A percentile compares a stretch with the other conserved stretches of the same genome.
Conservation (phyloP, 148 eudicot species). For the Linanthus parryae region DNA sequence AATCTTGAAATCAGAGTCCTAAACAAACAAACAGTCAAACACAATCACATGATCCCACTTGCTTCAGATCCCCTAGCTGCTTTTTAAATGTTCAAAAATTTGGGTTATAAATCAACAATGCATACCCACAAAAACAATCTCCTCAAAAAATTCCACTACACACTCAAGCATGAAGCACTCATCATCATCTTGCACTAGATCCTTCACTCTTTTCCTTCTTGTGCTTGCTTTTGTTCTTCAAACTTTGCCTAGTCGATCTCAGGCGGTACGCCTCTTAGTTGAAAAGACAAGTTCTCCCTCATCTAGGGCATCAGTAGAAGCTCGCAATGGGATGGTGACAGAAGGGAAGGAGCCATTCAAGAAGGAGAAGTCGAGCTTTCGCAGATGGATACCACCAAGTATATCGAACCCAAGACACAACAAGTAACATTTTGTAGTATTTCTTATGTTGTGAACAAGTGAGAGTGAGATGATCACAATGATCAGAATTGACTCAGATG, state of each 20-base stretch:
- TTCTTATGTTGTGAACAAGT: no score
- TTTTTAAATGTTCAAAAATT: neutral
- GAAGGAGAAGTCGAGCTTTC: slow-evolving; percentile 42
- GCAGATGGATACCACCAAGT: slow-evolving; percentile 46
- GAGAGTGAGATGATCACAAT: neutral
- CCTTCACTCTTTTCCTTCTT: slow-evolving; percentile 24
- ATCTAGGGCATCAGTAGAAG: slow-evolving; percentile 29
- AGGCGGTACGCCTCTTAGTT: slow-evolving; percentile 20
- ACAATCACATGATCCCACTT: slow-evolving; percentile 62
- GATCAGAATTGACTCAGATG: slow-evolving; percentile 14
- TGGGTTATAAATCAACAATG: slow-evolving; percentile 10
- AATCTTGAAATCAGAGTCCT: slow-evolving; percentile 14
- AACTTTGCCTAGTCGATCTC: slow-evolving; percentile 19
- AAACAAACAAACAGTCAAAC: slow-evolving; percentile 27
- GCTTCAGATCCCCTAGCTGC: slow-evolving; percentile 28
- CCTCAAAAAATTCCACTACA: slow-evolving; percentile 8
- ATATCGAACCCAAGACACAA: slow-evolving; percentile 68
- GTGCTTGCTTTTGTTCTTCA: slow-evolving; percentile 28
- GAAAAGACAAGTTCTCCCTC: slow-evolving; percentile 10
- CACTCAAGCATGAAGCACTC: neutral
- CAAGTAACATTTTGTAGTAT: slow-evolving; percentile 37
- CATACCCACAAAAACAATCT: neutral
- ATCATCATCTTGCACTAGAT: slow-evolving; percentile 9
- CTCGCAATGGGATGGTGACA: slow-evolving; percentile 26
- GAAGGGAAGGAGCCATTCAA: slow-evolving; percentile 35